Base-by-base conservation (phyloP, 495 filamentous ascomycete genomes). In the Neurospora terricola region DNA sequence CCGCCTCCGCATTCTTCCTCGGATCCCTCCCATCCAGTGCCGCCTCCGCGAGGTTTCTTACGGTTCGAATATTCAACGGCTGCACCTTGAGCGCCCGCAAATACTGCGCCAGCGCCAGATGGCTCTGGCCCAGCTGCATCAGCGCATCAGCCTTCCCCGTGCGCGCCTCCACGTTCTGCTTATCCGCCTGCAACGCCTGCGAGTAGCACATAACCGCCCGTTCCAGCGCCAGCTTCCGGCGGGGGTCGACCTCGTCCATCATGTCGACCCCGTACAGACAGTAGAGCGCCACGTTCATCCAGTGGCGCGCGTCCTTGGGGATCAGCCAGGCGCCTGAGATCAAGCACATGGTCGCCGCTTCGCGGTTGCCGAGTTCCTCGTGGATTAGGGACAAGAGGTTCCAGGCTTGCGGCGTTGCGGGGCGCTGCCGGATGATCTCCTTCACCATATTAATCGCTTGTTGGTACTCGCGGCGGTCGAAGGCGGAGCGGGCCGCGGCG, bases 401-500 rank as follows among this genome's bases (percentile, higher is more conserved):
- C 87, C 95, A 94, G 37, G 94, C 91, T 27, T 88, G 85, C 74
- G 91, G 91, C 72, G 94, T 92, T 79, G 97, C 94, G 16, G 92
- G 91, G 78, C 97, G 97, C 76, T 90, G 86, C 72, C 92, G 88
- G 70, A 97, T 90, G 12, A 94, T 91, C 77, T 90, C 88, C 69
- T 86, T 83, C 12, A 91, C 87, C 62, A 88, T 83, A 3, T 88
- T 82, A 38, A 88, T 84, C 12, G 93, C 91, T 42, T 85, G 82
- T 37, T 90, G 88, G 78, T 90, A 90, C 62, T 91, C 85, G 12
- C 86, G 85, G 70, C 88, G 84, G 74, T 93, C 88, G 78, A 91
- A 95, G 2, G 90, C 88, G 37, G 89, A 86, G 36, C 88, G 91
- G 8, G 93, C 93, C 76, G 89, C 81, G n/a, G 86, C 88, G 74